phyloP scores from a whole-genome alignment of 2,329 filamentous ascomycete species.

The Talaromyces marneffei region DNA sequence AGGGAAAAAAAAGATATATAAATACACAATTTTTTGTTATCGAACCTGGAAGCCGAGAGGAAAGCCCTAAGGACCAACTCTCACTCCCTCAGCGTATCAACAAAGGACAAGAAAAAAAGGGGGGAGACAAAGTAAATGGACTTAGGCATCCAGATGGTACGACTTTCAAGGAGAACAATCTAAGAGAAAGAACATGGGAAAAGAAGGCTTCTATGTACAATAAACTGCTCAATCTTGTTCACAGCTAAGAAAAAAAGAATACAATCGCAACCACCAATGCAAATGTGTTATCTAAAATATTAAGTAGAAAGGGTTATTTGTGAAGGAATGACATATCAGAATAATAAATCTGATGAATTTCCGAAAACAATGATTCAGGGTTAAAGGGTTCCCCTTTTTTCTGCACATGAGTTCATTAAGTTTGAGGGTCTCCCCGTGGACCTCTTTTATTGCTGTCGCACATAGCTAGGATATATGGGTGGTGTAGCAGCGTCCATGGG shows the following conservation, averaged over 20 bases:
- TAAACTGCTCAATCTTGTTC: background rate
- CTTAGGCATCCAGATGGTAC: too few species aligned
- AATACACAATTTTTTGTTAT: too few species aligned
- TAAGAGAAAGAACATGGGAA: too few species aligned
- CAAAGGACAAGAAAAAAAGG: too few species aligned
- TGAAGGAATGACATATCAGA: background rate
- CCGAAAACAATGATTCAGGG: background rate
- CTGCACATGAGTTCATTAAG: background rate
- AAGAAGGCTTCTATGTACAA: background rate
- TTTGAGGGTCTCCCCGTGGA: background rate
- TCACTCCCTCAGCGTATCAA: too few species aligned
- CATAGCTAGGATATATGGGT: conserved; percentile 12
- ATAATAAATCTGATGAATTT: background rate
- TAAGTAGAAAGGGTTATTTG: background rate
- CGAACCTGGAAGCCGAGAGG: too few species aligned
- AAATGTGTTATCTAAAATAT: background rate
- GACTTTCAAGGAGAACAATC: too few species aligned
- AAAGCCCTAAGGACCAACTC: too few species aligned
- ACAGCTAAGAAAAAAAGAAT: background rate
- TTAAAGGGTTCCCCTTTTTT: background rate
- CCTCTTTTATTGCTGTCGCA: background rate
- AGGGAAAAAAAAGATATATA: too few species aligned
- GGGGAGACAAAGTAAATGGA: too few species aligned
- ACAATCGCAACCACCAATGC: background rate
- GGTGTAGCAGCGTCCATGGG: conserved; percentile 8